These are phyloP conservation scores for Meira nashicola DNA, from an alignment of 1,284 basidiomycete genomes.

Conservation along the genomic window DNA sequence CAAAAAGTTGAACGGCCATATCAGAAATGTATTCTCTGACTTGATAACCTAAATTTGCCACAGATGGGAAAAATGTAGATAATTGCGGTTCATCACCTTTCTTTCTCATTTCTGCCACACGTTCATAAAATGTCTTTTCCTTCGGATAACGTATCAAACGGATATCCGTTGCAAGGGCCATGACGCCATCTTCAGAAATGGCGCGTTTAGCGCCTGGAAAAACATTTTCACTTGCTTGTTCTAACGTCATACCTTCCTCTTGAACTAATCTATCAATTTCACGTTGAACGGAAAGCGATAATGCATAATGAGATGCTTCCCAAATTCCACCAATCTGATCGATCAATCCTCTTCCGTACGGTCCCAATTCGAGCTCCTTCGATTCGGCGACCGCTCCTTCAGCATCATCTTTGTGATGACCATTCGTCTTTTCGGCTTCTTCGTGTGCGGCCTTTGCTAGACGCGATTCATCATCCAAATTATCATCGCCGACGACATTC, in stretches of 20 bases:
- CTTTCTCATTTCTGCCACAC: slow-evolving; percentile 29
- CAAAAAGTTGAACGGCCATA: neutral
- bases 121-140: slow-evolving; percentile 34
- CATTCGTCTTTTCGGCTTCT: slow-evolving; percentile 22
- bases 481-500: slow-evolving; percentile 11
- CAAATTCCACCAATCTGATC: slow-evolving; percentile 55
- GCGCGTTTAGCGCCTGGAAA: slow-evolving; percentile 9
- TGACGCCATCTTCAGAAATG: slow-evolving; percentile 21
- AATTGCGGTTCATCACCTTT: slow-evolving; percentile 32
- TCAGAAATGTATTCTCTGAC: neutral
- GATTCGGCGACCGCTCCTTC: neutral
- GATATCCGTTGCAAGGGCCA: slow-evolving; percentile 31
- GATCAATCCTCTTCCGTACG: slow-evolving; percentile 53
- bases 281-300: slow-evolving; percentile 23
- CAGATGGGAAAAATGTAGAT: neutral
- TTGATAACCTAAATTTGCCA: neutral
- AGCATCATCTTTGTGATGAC: neutral
- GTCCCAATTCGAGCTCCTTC: slow-evolving; percentile 18
- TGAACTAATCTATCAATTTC: slow-evolving; percentile 27
- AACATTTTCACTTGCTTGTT: slow-evolving; percentile 19
- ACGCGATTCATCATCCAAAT: slow-evolving; percentile 14
- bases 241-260: slow-evolving; percentile 27
- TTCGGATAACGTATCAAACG: slow-evolving; percentile 38
- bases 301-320: slow-evolving; percentile 52
- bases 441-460: slow-evolving; percentile 28